Evolutionary conservation across 768 basidiomycete genomes (phyloP), one percentile per base, ranked within the genome.

Genomic region (Plicaturopsis crispa): DNA sequence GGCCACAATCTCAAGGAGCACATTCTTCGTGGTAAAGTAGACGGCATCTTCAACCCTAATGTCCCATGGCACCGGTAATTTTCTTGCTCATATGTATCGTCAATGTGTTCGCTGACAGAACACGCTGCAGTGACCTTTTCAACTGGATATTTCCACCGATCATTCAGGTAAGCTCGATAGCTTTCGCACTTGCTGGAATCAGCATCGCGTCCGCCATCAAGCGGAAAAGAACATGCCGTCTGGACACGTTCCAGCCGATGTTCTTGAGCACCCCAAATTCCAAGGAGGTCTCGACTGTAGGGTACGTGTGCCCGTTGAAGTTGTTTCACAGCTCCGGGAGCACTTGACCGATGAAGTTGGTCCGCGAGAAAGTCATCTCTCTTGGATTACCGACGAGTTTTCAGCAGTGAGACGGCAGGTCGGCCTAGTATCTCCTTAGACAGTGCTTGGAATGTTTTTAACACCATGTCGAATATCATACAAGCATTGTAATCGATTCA

Each of bases 81-180:
- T n/a, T 38, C 23, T 22, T 37, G n/a, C 12, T 20, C 7, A 35
- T 28, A 12, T 16, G 24, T 26, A 6, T 14, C 24, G 23, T 24
- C 36, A 33, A 33, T 18, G 3, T 38, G 16, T 19, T n/a, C n/a
- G n/a, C n/a, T n/a, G n/a, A n/a, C n/a, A n/a, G n/a, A n/a, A n/a
- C n/a, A n/a, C n/a, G n/a, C 28, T 26, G 35, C 22, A 57, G 55
- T 6, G 35, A 52, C 36, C 43, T 63, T 1, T 60, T 59, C 36
- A 50, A 60, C 28, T 63, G 58, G 58, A 50, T 61, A 4, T 62
- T 58, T 36, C 46, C 58, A 4, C 52, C 48, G 20, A 26, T 63
- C 21, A 44, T 57, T 13, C 61, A 61, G 36, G 32, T 1, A 47
- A 47, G 20, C 50, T 63, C 1, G 50, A 62, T 34, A 39, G 48